Percentiles rank a stretch among this genome's conserved stretches.
These are phyloP conservation scores for Effrenium voratum DNA, from an alignment of 73 alveolate species.

Conservation along the genomic window DNA sequence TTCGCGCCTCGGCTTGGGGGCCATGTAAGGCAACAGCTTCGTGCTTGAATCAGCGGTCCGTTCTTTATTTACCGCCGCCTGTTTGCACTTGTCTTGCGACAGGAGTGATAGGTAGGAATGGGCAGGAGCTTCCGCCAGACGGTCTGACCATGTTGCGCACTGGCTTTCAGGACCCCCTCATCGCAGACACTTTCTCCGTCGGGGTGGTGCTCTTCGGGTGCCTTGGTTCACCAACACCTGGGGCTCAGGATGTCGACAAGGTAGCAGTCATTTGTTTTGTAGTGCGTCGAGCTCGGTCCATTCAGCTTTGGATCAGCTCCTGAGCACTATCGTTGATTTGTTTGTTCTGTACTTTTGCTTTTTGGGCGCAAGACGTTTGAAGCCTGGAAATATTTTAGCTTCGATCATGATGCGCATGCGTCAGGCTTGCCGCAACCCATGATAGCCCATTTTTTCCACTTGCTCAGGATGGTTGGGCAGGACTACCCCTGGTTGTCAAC, in stretches of 20 bases:
- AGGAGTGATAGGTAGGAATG: too few relatives aligned
- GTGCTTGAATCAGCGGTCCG: background rate
- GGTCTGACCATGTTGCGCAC: background rate
- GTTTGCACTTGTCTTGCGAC: background rate
- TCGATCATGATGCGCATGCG: background rate
- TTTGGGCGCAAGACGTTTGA: background rate
- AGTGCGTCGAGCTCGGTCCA: background rate
- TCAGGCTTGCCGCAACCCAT: background rate
- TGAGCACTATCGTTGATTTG: background rate
- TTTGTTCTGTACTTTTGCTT: background rate
- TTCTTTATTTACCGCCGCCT: background rate
- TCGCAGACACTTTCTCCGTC: constrained; percentile 71
- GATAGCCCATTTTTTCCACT: background rate
- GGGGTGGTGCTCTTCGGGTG: constrained; percentile 76
- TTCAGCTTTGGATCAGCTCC: background rate
- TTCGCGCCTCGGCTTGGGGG: background rate
- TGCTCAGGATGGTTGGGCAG: constrained; percentile 73
- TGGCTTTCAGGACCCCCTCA: constrained; percentile 29
- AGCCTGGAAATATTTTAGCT: background rate
- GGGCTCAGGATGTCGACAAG: background rate
- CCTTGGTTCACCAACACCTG: background rate
- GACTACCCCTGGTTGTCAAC: constrained; percentile 86
- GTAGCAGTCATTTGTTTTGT: background rate
- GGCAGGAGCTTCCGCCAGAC: too few relatives aligned
- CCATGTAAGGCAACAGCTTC: background rate